Percentiles rank a stretch among this genome's conserved stretches.
Evolutionary conservation across 2,329 filamentous ascomycete species (phyloP).

Genomic region (Ambrosiella cleistominuta): DNA sequence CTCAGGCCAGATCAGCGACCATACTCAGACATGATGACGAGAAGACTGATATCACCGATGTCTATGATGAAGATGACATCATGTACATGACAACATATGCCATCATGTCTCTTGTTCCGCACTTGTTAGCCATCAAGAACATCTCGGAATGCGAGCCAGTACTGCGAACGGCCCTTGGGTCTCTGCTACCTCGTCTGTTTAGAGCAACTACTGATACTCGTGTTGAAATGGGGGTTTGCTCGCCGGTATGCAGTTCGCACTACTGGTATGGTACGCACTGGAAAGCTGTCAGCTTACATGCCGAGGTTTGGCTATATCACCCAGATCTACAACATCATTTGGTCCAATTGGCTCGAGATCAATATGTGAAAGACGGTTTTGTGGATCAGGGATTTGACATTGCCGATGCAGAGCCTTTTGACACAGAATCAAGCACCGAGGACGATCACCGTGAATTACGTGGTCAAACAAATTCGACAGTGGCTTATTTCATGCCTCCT

Average conservation of each 20-base stretch:
- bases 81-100: constrained; percentile 6
- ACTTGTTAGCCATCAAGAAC: not conserved
- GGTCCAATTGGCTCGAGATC: not conserved
- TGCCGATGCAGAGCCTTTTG: not conserved
- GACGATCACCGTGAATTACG: no score
- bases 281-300: not conserved
- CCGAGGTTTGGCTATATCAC: not conserved
- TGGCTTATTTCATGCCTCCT: no score
- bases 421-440: no score
- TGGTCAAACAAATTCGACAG: no score
- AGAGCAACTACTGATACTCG: not conserved
- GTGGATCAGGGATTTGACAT: not conserved
- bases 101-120: not conserved
- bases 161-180: not conserved
- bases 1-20: not conserved
- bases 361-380: not conserved
- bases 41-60: not conserved
- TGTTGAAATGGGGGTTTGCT: not conserved
- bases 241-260: not conserved
- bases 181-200: not conserved
- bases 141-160: not conserved
- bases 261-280: constrained; percentile 4
- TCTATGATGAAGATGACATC: constrained; percentile 3
- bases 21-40: not conserved
- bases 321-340: not conserved